Evolutionary conservation across 2,329 filamentous ascomycete genomes (phyloP).

Genomic region (Aspergillus pseudoglaucus): DNA sequence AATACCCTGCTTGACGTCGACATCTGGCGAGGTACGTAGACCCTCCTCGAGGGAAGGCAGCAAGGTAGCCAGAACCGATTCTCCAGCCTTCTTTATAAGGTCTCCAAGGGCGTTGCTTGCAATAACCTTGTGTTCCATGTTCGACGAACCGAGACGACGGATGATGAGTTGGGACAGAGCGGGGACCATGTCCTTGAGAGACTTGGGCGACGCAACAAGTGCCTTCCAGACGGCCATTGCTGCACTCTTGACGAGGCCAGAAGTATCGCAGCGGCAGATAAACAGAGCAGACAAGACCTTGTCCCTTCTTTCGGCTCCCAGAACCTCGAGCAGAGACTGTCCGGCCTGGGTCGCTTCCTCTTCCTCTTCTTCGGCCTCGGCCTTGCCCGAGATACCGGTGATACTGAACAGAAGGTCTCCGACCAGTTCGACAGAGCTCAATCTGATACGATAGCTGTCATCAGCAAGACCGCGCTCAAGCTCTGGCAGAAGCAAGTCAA

Average conservation of each 20-base stretch:
- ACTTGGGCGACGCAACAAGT: conserved; percentile 82
- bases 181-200: conserved; percentile 89
- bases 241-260: conserved; percentile 79
- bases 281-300: conserved; percentile 96
- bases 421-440: conserved; percentile 95
- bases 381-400: conserved; percentile 79
- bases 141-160: conserved; percentile 83
- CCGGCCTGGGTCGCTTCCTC: conserved; percentile 76
- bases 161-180: conserved; percentile 94
- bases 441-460: conserved; percentile 92
- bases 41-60: conserved; percentile 90
- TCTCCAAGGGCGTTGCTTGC: conserved; percentile 95
- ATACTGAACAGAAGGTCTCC: conserved; percentile 97
- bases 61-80: conserved; percentile 80
- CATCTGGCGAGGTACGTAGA: conserved; percentile 78
- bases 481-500: conserved; percentile 88
- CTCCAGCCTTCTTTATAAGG: conserved; percentile 92
- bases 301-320: conserved; percentile 94
- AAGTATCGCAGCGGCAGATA: conserved; percentile 95
- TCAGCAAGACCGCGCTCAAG: conserved; percentile 95
- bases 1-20: conserved; percentile 92
- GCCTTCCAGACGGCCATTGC: conserved; percentile 96
- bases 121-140: conserved; percentile 98
- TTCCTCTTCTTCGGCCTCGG: conserved; percentile 66
- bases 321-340: conserved; percentile 84